Evolutionary conservation across 106 monocot species (phyloP).

Genomic region (Acorus calamus): DNA sequence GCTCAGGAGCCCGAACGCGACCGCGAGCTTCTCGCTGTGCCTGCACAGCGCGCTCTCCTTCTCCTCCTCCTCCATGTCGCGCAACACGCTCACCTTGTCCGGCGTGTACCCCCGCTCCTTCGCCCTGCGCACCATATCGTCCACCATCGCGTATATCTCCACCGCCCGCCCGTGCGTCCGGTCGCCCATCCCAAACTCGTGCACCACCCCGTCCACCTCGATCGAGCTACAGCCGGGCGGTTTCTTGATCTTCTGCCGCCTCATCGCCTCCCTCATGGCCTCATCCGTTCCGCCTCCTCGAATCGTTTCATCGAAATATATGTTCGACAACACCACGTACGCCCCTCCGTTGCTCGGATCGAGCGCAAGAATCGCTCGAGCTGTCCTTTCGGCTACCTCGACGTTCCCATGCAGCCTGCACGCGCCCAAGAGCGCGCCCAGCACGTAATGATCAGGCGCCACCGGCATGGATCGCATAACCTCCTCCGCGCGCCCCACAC

Average conservation of each 20-base stretch:
- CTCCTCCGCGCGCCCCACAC: too few relatives aligned
- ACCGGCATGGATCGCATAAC: too few relatives aligned
- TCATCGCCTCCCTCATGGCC: constrained; percentile 48
- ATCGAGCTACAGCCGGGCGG: constrained; percentile 63
- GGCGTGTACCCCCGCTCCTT: constrained; percentile 32
- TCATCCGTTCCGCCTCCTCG: constrained; percentile 36
- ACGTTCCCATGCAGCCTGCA: constrained; percentile 15
- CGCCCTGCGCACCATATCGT: constrained; percentile 32
- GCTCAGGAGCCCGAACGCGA: constrained; percentile 32
- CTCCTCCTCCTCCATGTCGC: constrained; percentile 55
- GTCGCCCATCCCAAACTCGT: constrained; percentile 30
- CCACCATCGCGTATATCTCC: constrained; percentile 30
- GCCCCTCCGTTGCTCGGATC: constrained; percentile 45
- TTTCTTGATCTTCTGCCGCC: constrained; percentile 25
- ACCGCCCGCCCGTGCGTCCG: constrained; percentile 3
- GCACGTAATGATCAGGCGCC: too few relatives aligned
- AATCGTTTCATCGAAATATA: constrained; percentile 43
- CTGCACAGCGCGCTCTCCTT: constrained; percentile 26
- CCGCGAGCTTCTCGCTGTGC: constrained; percentile 56
- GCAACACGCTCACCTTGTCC: constrained; percentile 29
- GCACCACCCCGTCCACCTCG: constrained; percentile 30
- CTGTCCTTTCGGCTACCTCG: constrained; percentile 6
- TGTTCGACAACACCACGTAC: constrained; percentile 42
- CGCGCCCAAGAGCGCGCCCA: too few relatives aligned
- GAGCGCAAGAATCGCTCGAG: constrained; percentile 28